A percentile compares a stretch with the other conserved stretches of the same genome.
Conservation (phyloP, 31 red algal genomes). For the Porphyra umbilicalis region DNA sequence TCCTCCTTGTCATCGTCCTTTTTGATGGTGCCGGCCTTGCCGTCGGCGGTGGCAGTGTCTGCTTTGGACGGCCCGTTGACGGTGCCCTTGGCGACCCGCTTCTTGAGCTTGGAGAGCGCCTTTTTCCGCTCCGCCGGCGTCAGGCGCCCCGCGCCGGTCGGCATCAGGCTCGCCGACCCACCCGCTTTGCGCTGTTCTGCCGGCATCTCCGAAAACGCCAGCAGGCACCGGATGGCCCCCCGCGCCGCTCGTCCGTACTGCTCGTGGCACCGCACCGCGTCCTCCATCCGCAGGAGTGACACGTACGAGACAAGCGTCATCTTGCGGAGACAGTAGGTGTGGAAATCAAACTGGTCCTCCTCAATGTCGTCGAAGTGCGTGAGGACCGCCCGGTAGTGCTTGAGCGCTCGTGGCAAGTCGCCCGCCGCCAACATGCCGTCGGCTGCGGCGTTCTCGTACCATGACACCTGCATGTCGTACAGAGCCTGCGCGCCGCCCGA, state of each 20-base stretch:
- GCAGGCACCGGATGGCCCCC: constrained; percentile 41
- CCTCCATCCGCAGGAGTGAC: constrained; percentile 67
- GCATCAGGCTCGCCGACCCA: constrained; percentile 3
- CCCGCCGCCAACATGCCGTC: constrained; percentile 52
- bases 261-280: constrained; percentile 54
- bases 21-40: neutral
- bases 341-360: constrained; percentile 98
- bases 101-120: constrained; percentile 72
- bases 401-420: constrained; percentile 62
- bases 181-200: constrained; percentile 20
- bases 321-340: constrained; percentile 88
- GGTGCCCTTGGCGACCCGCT: constrained; percentile 36
- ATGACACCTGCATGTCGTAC: constrained; percentile 97
- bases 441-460: constrained; percentile 81
- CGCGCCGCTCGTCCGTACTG: constrained; percentile 53
- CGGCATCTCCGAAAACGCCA: constrained; percentile 47
- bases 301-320: constrained; percentile 81
- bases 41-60: constrained; percentile 7
- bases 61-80: constrained; percentile 4
- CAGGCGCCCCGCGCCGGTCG: constrained; percentile 40
- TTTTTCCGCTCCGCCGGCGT: constrained; percentile 62
- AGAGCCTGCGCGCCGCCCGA: constrained; percentile 58
- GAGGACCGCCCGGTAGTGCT: constrained; percentile 78
- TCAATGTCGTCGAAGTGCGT: constrained; percentile 91
- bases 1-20: constrained; percentile 4